Percentiles rank a stretch among this genome's conserved stretches.
Evolutionary conservation across 2,329 filamentous ascomycete genomes (phyloP).

Genomic region (Camillea tinctor): DNA sequence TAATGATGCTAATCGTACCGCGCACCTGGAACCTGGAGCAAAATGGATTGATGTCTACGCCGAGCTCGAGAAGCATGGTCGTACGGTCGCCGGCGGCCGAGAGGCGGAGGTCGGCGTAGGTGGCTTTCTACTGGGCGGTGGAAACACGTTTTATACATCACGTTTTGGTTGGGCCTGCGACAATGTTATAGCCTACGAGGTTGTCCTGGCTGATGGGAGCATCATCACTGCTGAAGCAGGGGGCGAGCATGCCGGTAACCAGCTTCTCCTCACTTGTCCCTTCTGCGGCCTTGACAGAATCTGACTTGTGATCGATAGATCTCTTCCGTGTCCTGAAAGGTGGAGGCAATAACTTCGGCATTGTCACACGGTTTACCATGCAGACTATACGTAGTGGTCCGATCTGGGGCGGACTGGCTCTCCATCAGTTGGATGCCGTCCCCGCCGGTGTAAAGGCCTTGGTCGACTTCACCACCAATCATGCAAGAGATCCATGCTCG

Average conservation of each 20-base stretch:
- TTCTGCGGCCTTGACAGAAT: too few species aligned
- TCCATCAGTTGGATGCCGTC: neutral
- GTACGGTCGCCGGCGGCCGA: too few species aligned
- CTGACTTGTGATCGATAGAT: conserved; percentile 4
- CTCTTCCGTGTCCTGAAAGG: conserved; percentile 12
- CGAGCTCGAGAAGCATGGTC: too few species aligned
- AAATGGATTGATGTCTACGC: too few species aligned
- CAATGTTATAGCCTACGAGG: conserved; percentile 39
- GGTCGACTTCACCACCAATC: neutral
- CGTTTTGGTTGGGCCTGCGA: conserved; percentile 41
- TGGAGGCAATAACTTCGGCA: conserved; percentile 15
- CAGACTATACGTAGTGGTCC: neutral
- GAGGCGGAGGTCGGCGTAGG: too few species aligned
- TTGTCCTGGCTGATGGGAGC: conserved; percentile 37
- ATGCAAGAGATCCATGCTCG: too few species aligned
- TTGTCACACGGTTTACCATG: conserved; percentile 13
- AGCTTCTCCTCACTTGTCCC: too few species aligned
- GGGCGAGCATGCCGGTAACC: too few species aligned
- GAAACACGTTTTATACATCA: too few species aligned
- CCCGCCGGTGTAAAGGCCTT: neutral
- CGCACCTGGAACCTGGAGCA: too few species aligned
- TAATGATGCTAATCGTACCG: too few species aligned
- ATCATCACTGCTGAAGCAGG: conserved; percentile 2
- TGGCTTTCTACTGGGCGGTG: too few species aligned
- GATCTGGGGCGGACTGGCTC: conserved; percentile 5